These are phyloP conservation scores for Amphirosellinia nigrospora DNA, from an alignment of 495 filamentous ascomycete genomes.

Conservation along the genomic window DNA sequence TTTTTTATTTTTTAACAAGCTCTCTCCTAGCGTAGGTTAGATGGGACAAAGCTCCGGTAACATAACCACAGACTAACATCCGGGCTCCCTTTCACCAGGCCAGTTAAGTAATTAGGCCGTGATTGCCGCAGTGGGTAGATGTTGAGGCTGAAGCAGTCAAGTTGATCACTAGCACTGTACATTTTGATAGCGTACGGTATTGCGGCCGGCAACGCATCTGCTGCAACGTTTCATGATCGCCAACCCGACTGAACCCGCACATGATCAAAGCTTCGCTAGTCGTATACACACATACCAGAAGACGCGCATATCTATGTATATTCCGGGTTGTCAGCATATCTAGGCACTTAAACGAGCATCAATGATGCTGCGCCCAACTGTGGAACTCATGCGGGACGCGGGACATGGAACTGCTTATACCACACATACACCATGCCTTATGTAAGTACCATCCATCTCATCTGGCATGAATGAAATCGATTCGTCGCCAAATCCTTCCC, in stretches of 20 bases:
- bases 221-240: constrained; percentile 21
- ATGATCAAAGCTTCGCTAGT: constrained; percentile 14
- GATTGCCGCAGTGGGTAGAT: constrained; percentile 13
- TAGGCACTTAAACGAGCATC: constrained; percentile 4
- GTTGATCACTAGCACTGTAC: neutral
- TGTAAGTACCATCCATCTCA: constrained; percentile 3
- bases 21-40: constrained; percentile 1
- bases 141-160: constrained; percentile 13
- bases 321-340: neutral
- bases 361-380: too few species aligned
- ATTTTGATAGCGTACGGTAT: too few species aligned
- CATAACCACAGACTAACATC: neutral
- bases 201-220: neutral
- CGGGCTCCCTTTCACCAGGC: neutral
- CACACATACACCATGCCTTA: neutral
- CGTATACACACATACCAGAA: neutral
- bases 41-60: neutral
- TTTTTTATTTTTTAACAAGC: neutral
- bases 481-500: constrained; percentile 7
- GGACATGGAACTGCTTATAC: neutral
- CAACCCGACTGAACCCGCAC: neutral
- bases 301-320: neutral
- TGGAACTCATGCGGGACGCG: constrained; percentile 14
- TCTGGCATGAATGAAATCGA: constrained; percentile 19
- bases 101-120: constrained; percentile 7